Evolutionary conservation across 305 asterid species (phyloP), one percentile per base, ranked within the genome.

Genomic region (Nicotiana rustica): DNA sequence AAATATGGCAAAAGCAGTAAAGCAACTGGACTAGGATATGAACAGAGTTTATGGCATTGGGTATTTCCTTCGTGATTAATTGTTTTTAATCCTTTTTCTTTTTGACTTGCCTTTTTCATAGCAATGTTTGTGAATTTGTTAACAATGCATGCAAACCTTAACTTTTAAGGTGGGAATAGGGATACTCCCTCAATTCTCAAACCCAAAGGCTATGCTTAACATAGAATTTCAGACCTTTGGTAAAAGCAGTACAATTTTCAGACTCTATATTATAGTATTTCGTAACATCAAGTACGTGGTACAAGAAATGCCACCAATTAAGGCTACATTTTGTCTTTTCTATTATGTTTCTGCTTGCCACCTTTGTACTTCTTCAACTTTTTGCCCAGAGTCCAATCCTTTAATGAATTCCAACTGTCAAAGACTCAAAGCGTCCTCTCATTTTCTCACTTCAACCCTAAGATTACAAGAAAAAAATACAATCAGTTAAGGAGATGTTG

Each of bases 241-340:
- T 75, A 7, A 75, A 75, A 75, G 29, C 80, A 75, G 29, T 52
- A 75, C 66, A 75, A 75, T 25, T 75, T 55, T 52, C 80, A 76
- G 44, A 75, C 25, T 25, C 62, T 75, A 75, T 75, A 75, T 61
- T 75, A 52, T 25, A 75, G 7, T 70, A 76, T 55, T 76, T 76
- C 25, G 36, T 76, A 29, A 17, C 80, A 76, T 4, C 66, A 76
- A 76, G 49, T 76, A 31, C 66, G 55, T 17, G 13, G 80, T 76
- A 76, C 66, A 55, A 55, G 0, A 76, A 55, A 55, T 17, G 47
- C 80, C 66, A 29, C 8, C 65, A 15, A 76, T 52, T 55, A 2
- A 76, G 15, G 80, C 49, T 4, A 55, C 15, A 76, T 55, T 52
- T 70, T 70, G 59, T 76, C 17, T 0, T 52, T 52, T 29, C 49